Evolutionary conservation across 208 protist species (phyloP).

Genomic region (Acanthamoeba triangularis): DNA sequence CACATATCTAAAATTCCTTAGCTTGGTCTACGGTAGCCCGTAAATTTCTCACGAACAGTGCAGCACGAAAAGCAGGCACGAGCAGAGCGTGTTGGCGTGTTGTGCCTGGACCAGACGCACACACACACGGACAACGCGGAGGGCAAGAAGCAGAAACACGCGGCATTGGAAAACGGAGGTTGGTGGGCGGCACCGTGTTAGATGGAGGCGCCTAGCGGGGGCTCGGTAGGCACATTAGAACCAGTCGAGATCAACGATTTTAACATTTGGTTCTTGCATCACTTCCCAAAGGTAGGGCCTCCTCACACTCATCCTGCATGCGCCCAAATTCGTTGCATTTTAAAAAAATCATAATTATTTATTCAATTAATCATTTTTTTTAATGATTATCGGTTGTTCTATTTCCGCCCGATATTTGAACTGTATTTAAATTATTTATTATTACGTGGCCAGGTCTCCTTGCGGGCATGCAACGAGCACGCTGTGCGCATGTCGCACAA

Average conservation of each 20-base stretch:
- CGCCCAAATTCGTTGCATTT: neutral
- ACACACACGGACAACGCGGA: too few relatives aligned
- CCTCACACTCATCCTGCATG: too few relatives aligned
- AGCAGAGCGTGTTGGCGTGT: too few relatives aligned
- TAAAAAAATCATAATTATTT: neutral
- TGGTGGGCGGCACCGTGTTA: neutral
- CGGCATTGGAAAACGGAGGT: too few relatives aligned
- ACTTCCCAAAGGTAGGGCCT: slow-evolving; percentile 8
- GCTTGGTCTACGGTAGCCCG: neutral
- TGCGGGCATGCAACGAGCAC: neutral
- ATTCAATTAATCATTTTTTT: neutral
- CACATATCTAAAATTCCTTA: too few relatives aligned
- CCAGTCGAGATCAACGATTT: neutral
- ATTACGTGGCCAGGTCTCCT: neutral
- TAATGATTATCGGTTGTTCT: neutral
- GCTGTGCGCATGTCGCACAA: slow-evolving; percentile 64
- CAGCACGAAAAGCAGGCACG: too few relatives aligned
- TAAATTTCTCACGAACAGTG: too few relatives aligned
- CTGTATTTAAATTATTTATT: neutral
- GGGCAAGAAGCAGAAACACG: too few relatives aligned
- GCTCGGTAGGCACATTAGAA: neutral
- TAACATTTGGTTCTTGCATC: slow-evolving; percentile 35
- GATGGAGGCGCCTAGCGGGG: neutral
- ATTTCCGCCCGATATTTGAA: neutral
- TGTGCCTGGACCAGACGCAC: too few relatives aligned